These are phyloP conservation scores for Penicillium angulare DNA, from an alignment of 495 filamentous ascomycete species.

Conservation along the genomic window DNA sequence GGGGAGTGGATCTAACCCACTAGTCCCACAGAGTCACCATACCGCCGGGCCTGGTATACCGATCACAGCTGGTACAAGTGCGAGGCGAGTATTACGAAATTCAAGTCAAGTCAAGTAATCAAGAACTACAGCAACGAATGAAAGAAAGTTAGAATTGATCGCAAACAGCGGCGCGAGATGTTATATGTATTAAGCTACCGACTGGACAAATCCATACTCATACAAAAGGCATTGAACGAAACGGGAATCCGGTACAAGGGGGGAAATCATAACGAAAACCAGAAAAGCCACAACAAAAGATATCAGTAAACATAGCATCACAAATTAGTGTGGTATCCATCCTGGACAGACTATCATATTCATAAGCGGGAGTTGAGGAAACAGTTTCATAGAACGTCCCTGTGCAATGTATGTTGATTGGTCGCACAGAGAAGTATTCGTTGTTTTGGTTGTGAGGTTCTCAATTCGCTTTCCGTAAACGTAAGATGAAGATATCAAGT, in stretches of 20 bases:
- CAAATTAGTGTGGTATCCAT: neutral
- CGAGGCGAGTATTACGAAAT: too few relatives aligned
- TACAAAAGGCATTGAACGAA: conserved; percentile 15
- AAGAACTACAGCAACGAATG: too few relatives aligned
- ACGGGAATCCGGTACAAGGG: conserved; percentile 13
- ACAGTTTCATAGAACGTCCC: neutral
- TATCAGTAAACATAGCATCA: conserved; percentile 4
- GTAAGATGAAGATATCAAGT: neutral
- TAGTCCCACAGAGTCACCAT: neutral
- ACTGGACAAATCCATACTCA: conserved; percentile 19
- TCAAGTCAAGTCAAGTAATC: too few relatives aligned
- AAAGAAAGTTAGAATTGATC: neutral
- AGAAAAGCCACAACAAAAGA: conserved; percentile 9
- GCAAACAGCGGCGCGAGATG: conserved; percentile 16
- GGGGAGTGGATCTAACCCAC: neutral
- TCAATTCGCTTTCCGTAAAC: neutral
- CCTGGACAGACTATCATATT: neutral
- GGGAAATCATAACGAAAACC: conserved; percentile 28
- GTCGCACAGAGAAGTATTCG: too few relatives aligned
- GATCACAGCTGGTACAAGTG: too few relatives aligned
- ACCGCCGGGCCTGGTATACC: neutral
- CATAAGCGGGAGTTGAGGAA: neutral
- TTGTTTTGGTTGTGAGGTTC: neutral
- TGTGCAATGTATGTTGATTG: too few relatives aligned
- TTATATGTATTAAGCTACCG: conserved; percentile 32